phyloP scores from a whole-genome alignment of 164 flowering plant genomes.

The Berberis thunbergii region DNA sequence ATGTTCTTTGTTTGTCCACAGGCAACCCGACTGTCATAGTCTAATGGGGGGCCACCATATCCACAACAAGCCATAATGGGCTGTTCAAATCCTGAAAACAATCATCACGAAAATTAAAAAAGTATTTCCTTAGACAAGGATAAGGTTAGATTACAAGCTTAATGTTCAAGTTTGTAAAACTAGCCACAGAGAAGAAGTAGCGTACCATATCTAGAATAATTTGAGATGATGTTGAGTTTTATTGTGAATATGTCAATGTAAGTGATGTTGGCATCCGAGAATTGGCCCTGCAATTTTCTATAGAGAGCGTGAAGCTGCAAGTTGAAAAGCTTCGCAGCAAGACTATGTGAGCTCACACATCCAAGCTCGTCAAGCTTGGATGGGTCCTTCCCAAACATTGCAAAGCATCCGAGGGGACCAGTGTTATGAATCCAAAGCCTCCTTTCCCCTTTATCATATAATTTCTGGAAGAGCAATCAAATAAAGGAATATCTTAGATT shows the following conservation, averaged over 20 bases:
- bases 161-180: no score
- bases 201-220: constrained; percentile 65
- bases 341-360: constrained; percentile 68
- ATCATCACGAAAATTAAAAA: neutral
- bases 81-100: constrained; percentile 57
- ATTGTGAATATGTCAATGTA: constrained; percentile 67
- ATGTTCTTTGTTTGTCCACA: constrained; percentile 56
- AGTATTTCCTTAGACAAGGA: no score
- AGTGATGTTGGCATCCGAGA: constrained; percentile 46
- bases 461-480: constrained; percentile 27
- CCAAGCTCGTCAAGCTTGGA: constrained; percentile 74
- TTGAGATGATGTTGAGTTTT: constrained; percentile 58
- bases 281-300: constrained; percentile 45
- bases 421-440: constrained; percentile 93
- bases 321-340: constrained; percentile 72
- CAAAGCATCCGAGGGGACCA: constrained; percentile 87
- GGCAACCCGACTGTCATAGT: constrained; percentile 44
- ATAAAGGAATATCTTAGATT: neutral
- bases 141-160: no score
- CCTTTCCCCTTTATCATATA: constrained; percentile 73
- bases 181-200: neutral
- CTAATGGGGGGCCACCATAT: constrained; percentile 64
- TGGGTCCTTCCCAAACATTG: constrained; percentile 63
- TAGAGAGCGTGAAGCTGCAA: constrained; percentile 72
- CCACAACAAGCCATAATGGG: constrained; percentile 69